Evolutionary conservation across 2,329 filamentous ascomycete genomes (phyloP), one percentile per base, ranked within the genome.

Genomic region (Cyphellophora attinorum): DNA sequence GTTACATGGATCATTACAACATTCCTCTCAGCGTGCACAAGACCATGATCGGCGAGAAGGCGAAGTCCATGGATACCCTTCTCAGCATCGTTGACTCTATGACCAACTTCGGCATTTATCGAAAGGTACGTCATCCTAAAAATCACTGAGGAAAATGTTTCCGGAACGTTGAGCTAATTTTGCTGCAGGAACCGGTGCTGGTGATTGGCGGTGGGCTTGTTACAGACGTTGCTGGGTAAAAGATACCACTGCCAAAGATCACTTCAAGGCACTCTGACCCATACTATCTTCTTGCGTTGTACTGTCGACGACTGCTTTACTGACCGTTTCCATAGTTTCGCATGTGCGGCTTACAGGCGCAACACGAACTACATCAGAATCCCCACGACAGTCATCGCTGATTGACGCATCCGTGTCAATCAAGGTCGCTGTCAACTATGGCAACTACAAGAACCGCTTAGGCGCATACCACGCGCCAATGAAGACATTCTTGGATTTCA

Each of bases 351-450:
- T 5, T 84, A 84, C 59, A 72, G 79, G 41, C 67, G 80, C 47
- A 82, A 74, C 58, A 83, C 79, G 28, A 81, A 81, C 59, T 84
- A 71, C 60, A 81, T 84, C 51, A 76, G 79, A 31, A 70, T 84
- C 6, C 80, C 80, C 2, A 84, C 80, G 0, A 84, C 80, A 1
- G 75, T 84, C 43, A 83, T 85, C 50, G 79, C 64, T 85, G 31
- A 84, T 84, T 40, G 80, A 85, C 51, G 80, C 80, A 3, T 81
- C 76, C 12, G 80, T 84, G 33, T 80, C 74, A 21, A 84, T 84
- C 64, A 83, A 84, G 53, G 79, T 84, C n/a, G 80, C 76, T 10
- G 79, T 84, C 49, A 84, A 84, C 62, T 82, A 83, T 49, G 78
- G 76, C 53, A 74, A 77, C 54, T 81, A 82, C 65, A 84, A 84